Percentiles rank a stretch among this genome's conserved stretches.
Evolutionary conservation across 495 filamentous ascomycete genomes (phyloP).

Genomic region (Penicillium diatomitis): DNA sequence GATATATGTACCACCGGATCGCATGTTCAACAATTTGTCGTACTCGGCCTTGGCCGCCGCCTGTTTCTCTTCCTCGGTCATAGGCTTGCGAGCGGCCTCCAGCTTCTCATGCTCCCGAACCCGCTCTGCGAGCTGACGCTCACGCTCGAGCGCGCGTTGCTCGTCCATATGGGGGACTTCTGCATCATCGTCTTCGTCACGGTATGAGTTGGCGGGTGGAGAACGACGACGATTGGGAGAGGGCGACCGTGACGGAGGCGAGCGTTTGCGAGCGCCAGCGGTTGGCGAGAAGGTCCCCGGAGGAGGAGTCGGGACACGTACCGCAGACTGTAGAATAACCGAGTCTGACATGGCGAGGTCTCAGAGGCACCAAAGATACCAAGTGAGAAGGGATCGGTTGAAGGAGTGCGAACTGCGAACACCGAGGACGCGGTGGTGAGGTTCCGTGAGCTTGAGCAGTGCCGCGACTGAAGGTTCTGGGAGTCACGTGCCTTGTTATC

Average conservation of each 20-base stretch:
- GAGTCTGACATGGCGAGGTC: constrained; percentile 33
- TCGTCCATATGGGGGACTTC: constrained; percentile 44
- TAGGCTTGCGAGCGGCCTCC: constrained; percentile 44
- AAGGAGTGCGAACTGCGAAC: constrained; percentile 3
- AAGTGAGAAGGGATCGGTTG: neutral
- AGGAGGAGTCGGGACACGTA: constrained; percentile 58
- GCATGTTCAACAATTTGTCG: constrained; percentile 78
- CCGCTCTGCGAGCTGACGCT: constrained; percentile 54
- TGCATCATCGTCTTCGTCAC: constrained; percentile 11
- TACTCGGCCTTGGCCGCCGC: constrained; percentile 80
- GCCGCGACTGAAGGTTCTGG: constrained; percentile 24
- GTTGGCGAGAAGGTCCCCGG: constrained; percentile 42
- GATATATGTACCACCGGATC: constrained; percentile 92
- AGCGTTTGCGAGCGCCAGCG: constrained; percentile 50
- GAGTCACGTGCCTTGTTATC: constrained; percentile 16
- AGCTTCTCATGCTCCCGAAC: constrained; percentile 46
- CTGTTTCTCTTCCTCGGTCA: constrained; percentile 77
- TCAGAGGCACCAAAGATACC: constrained; percentile 3
- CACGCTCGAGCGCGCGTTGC: constrained; percentile 48
- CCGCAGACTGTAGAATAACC: constrained; percentile 53
- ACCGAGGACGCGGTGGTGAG: constrained; percentile 8
- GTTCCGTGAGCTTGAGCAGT: constrained; percentile 2
- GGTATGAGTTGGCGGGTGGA: constrained; percentile 37
- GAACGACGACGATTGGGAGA: constrained; percentile 54
- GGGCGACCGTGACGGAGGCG: constrained; percentile 54